Conservation (phyloP, 2,329 filamentous ascomycete genomes). For the Curvularia sp. region DNA sequence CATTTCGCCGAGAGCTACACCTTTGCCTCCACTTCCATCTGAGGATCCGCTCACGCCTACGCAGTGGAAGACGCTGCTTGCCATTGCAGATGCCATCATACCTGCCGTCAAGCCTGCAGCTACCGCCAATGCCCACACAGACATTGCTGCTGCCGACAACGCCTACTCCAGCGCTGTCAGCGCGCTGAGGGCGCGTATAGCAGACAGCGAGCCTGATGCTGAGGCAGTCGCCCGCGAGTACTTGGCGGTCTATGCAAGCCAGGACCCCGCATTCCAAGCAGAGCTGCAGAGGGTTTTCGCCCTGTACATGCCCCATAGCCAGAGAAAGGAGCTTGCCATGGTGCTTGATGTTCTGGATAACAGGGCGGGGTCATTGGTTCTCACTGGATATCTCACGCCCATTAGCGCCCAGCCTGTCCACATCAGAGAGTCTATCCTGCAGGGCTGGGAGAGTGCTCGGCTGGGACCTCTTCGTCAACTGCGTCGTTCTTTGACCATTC, state of each 20-base stretch:
- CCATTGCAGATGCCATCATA: slow-evolving; percentile 65
- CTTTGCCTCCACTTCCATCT: slow-evolving; percentile 57
- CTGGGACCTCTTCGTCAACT: slow-evolving; percentile 63
- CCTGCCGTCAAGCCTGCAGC: slow-evolving; percentile 62
- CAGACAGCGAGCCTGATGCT: slow-evolving; percentile 39
- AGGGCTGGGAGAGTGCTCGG: slow-evolving; percentile 67
- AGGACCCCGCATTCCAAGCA: slow-evolving; percentile 61
- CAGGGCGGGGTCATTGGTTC: slow-evolving; percentile 66
- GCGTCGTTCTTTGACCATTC: slow-evolving; percentile 61
- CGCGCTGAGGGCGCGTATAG: slow-evolving; percentile 37
- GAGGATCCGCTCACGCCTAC: slow-evolving; percentile 58
- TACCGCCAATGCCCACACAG: slow-evolving; percentile 45
- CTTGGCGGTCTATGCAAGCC: slow-evolving; percentile 60
- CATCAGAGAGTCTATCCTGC: slow-evolving; percentile 67
- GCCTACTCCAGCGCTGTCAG: slow-evolving; percentile 58
- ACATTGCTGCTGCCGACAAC: slow-evolving; percentile 57
- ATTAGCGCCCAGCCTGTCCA: slow-evolving; percentile 67
- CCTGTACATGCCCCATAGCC: slow-evolving; percentile 57
- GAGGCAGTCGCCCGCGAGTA: slow-evolving; percentile 59
- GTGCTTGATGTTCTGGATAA: slow-evolving; percentile 64
- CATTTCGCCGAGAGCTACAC: slow-evolving; percentile 48
- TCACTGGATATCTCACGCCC: slow-evolving; percentile 72
- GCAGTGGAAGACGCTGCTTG: slow-evolving; percentile 66
- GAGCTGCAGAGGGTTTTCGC: slow-evolving; percentile 59
- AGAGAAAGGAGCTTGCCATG: slow-evolving; percentile 57